Base-by-base conservation (phyloP, 163 green algal genomes). In the Prototheca wickerhamii region DNA sequence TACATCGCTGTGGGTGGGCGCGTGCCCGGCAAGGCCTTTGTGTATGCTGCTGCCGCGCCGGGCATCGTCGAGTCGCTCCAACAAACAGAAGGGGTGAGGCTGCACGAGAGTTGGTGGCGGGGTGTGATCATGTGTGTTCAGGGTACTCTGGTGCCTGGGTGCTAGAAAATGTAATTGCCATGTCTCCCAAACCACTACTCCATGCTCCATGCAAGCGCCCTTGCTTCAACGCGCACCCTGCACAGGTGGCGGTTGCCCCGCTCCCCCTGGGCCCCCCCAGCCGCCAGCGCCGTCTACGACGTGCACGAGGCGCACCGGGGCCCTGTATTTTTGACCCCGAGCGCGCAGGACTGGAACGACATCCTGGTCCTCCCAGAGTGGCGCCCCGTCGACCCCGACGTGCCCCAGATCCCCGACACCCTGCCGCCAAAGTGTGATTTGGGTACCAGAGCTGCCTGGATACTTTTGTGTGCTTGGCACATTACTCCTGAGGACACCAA, bases 371-470 rank as follows among this genome's bases (percentile, higher is more conserved):
- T 62, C 20, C 72, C 67, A 21, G 51, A 37, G 34, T 81, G 74
- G 74, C 70, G 61, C 6, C 70, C 58, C 4, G 64, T 61, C 49
- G 20, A 43, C 44, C 31, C 52, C 12, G 51, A 60, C 29, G n/a
- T 76, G 1, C 61, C 70, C 0, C 74, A 81, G 52, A 53, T 81
- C 2, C 65, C 66, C 2, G 60, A 60, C 65, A 81, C 74, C 28
- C 79, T 78, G 28, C 65, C 74, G 34, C 71, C 71, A 18, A 58
- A 31, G 62, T 56, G 26, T 18, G 61, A 3, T 18, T n/a, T 18
- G 42, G 42, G 15, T 18, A 18, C 42, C 15, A 51, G 42, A 15
- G 42, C 42, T 18, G 42, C 42, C 42, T 51, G 15, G 42, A 51
- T 15, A 18, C 15, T 51, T 18, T 18, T 18, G n/a, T 51, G 42